Percentiles rank a stretch among this genome's conserved stretches.
Conservation (phyloP, 768 basidiomycete species). For the Lactarius deliciosus region DNA sequence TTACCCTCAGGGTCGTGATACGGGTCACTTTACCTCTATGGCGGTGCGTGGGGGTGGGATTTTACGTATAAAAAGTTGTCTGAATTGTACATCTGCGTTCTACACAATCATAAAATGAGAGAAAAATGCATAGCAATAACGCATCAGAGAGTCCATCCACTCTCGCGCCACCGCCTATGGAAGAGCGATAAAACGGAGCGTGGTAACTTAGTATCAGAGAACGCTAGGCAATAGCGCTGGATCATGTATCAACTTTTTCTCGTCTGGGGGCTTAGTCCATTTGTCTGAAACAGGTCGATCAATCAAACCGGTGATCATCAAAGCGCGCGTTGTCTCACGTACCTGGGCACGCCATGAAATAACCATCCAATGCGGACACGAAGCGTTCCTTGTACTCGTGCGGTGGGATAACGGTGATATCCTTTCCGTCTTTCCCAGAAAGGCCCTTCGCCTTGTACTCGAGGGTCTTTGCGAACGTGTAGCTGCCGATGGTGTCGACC, state of each 20-base stretch:
- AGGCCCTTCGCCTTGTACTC: conserved; percentile 84
- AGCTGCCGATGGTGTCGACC: conserved; percentile 85
- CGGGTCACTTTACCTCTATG: not conserved
- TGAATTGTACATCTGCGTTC: conserved; percentile 1
- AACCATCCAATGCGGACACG: conserved; percentile 65
- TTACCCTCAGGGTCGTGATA: not conserved
- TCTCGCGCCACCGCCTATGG: not conserved
- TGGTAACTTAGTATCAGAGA: conserved; percentile 29
- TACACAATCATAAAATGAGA: conserved; percentile 7
- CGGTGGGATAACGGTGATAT: conserved; percentile 79
- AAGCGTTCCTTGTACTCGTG: conserved; percentile 79
- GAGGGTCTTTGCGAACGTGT: conserved; percentile 81
- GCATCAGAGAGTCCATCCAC: not conserved
- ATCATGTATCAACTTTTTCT: conserved; percentile 35
- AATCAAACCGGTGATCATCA: not conserved
- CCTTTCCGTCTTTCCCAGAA: conserved; percentile 53
- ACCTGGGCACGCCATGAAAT: conserved; percentile 80
- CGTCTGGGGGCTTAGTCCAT: conserved; percentile 41
- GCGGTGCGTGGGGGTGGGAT: not conserved
- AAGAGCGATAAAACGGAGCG: not conserved
- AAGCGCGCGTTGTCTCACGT: conserved; percentile 25
- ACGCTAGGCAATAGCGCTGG: conserved; percentile 37
- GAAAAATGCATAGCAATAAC: not conserved
- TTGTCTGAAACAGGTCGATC: conserved; percentile 34
- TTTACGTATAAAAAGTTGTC: not conserved